Conservation (phyloP, 805 yeast genomes). For the Lachancea nothofagi region DNA sequence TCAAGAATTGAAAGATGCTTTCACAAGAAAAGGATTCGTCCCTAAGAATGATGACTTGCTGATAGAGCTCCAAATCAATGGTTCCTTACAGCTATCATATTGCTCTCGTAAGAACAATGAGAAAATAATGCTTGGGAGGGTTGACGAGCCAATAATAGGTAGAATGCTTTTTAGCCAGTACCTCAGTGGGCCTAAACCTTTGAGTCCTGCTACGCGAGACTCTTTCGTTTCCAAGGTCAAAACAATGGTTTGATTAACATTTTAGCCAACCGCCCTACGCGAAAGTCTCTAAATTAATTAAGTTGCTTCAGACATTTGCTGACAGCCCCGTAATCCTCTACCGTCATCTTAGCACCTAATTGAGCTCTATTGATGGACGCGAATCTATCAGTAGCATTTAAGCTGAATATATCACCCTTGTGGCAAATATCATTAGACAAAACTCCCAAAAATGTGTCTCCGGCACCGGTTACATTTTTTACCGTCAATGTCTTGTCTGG, state of each 20-base stretch:
- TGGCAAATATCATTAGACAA: constrained; percentile 39
- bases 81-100: constrained; percentile 42
- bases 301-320: constrained; percentile 8
- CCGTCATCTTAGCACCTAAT: constrained; percentile 12
- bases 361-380: constrained; percentile 11
- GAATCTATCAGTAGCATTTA: constrained; percentile 2
- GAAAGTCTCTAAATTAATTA: neutral
- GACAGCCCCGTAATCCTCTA: constrained; percentile 12
- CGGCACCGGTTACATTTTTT: constrained; percentile 80
- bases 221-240: constrained; percentile 20
- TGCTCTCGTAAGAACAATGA: constrained; percentile 37
- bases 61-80: constrained; percentile 48
- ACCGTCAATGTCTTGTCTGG: constrained; percentile 36
- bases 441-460: constrained; percentile 73
- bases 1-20: constrained; percentile 56
- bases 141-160: constrained; percentile 56
- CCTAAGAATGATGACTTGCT: constrained; percentile 66
- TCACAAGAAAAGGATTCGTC: constrained; percentile 63
- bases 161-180: constrained; percentile 71
- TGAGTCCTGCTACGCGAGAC: constrained; percentile 27
- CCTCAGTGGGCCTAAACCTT: constrained; percentile 48
- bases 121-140: constrained; percentile 47
- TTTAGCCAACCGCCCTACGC: neutral
- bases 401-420: constrained; percentile 6
- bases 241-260: constrained; percentile 1